phyloP scores from a whole-genome alignment of 2,329 filamentous ascomycete species.

The Aspergillus brunneoviolaceus region DNA sequence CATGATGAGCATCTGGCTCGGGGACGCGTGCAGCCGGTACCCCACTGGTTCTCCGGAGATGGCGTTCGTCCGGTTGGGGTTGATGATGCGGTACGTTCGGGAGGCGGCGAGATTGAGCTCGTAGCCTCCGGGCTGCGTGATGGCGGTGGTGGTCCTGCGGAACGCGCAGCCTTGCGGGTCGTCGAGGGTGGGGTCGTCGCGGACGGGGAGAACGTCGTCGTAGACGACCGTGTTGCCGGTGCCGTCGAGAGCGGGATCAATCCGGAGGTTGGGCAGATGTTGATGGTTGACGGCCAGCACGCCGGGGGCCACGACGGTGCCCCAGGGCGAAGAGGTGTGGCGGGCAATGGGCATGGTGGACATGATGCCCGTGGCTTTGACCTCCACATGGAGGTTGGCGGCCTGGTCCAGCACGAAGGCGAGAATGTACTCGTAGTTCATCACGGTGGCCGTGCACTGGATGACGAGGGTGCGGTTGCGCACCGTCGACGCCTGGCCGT shows the following conservation, averaged over 20 bases:
- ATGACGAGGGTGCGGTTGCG: conserved; percentile 37
- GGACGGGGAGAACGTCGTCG: no score
- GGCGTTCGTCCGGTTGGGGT: conserved; percentile 50
- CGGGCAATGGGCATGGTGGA: conserved; percentile 37
- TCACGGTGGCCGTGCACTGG: conserved; percentile 44
- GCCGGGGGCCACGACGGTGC: conserved; percentile 43
- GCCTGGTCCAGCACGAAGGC: conserved; percentile 44
- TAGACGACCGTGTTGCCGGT: conserved; percentile 50
- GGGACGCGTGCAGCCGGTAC: conserved; percentile 54
- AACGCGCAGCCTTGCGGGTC: conserved; percentile 39
- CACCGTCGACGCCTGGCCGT: conserved; percentile 33
- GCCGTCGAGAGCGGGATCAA: conserved; percentile 46
- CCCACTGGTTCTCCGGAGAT: conserved; percentile 53
- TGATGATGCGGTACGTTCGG: conserved; percentile 59
- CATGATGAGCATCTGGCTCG: conserved; percentile 58
- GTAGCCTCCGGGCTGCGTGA: conserved; percentile 55
- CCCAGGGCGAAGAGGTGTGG: conserved; percentile 35
- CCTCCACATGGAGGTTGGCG: conserved; percentile 42
- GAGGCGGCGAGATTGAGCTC: conserved; percentile 51
- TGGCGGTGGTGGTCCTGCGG: conserved; percentile 28
- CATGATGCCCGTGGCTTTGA: conserved; percentile 49
- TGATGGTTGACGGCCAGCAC: conserved; percentile 47
- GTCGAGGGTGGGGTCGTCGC: no score
- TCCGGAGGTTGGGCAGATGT: conserved; percentile 45
- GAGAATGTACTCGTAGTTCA: conserved; percentile 49